Evolutionary conservation across 148 eudicot species (phyloP), one percentile per base, ranked within the genome.

Genomic region (Vaccinium darrowii): DNA sequence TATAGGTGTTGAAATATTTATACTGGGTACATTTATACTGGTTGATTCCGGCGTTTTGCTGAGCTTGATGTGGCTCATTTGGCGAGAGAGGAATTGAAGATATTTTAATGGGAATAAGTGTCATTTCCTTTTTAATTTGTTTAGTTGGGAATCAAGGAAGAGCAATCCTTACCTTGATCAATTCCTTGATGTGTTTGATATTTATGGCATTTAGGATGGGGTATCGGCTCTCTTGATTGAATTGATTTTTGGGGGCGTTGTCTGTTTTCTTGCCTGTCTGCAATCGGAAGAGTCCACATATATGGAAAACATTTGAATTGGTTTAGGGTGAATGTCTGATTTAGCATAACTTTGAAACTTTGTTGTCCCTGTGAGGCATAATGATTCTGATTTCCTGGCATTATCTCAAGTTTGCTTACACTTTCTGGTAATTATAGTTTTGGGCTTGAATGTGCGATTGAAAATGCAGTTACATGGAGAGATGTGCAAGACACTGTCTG

Each of bases 401-500:
- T 67, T 3, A 8, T 16, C 52, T 72, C 12, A 63, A 58, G 74
- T 82, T 82, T 76, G 33, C 67, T 16, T 10, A 2, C 9, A 18
- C 15, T 36, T 62, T 82, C 15, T 43, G 53, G 69, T 73, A 52
- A 16, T 49, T 13, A 23, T 19, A 33, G 21, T 18, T 80, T 43
- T 43, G 30, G 18, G 76, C 54, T 73, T 87, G 82, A 83, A 12
- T 12, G 47, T 69, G 12, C 39, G 76, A 12, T 80, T 85, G 67
- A 47, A 87, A 75, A 52, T 90, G 91, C 92, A 97, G 99, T 90
- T 97, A 86, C 99, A 97, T 94, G 98, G 95, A 83, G 94, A 87
- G 52, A 89, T 97, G 95, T 97, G 99, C 94, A 95, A 91, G 91
- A 84, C 87, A 60, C 88, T 97, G 15, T 92, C 92, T 81, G 83